phyloP scores from a whole-genome alignment of 371 early-diverging fungal genomes.

The Mucor racemosus region DNA sequence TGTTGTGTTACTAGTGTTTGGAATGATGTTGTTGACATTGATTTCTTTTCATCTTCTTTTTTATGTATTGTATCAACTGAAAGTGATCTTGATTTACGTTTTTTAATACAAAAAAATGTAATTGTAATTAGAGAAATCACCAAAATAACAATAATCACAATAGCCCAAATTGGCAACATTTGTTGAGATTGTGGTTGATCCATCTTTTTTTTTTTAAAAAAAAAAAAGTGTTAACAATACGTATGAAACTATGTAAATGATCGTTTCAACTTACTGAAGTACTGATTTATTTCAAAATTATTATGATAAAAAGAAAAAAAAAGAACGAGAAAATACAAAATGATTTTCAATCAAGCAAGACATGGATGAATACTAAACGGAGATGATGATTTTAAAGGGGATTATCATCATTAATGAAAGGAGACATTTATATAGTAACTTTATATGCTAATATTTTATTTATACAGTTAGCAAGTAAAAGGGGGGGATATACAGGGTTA shows the following conservation, averaged over 20 bases:
- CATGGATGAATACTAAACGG: slow-evolving; percentile 17
- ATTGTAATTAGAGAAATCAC: slow-evolving; percentile 11
- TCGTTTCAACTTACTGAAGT: background rate
- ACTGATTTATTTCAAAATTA: background rate
- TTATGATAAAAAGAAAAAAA: slow-evolving; percentile 11
- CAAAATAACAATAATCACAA: slow-evolving; percentile 25
- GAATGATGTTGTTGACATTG: slow-evolving; percentile 17
- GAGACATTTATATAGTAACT: background rate
- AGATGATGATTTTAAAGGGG: slow-evolving; percentile 9
- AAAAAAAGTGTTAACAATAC: background rate
- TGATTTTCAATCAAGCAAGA: slow-evolving; percentile 1
- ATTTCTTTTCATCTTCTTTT: slow-evolving; percentile 13
- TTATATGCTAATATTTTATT: background rate
- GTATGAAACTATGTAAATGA: background rate
- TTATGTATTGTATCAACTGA: slow-evolving; percentile 11
- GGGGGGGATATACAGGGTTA: background rate
- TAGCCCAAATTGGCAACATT: slow-evolving; percentile 33
- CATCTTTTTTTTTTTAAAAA: slow-evolving; percentile 2
- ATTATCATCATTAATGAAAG: background rate
- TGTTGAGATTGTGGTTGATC: background rate
- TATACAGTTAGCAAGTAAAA: background rate
- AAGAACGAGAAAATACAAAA: slow-evolving; percentile 10
- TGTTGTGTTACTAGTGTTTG: slow-evolving; percentile 20
- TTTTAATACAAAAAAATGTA: slow-evolving; percentile 5
- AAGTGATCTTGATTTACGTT: slow-evolving; percentile 9